A percentile compares a stretch with the other conserved stretches of the same genome.
Evolutionary conservation across 192 early-diverging fungal species (phyloP).

Genomic region (Rhizoclosmatium sp.): DNA sequence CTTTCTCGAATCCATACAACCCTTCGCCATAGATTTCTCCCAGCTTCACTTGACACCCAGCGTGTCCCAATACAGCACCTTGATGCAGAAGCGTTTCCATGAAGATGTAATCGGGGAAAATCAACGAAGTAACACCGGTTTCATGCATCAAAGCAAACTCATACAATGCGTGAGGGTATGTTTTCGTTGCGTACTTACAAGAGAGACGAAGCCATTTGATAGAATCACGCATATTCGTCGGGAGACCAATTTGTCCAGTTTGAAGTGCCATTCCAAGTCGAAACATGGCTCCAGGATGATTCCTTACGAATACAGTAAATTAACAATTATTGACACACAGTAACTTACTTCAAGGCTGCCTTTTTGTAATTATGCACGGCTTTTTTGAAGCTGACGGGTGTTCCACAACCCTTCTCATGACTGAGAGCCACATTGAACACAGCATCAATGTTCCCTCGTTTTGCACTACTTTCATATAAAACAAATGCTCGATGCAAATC

Average conservation of each 20-base stretch:
- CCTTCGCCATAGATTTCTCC: slow-evolving; percentile 84
- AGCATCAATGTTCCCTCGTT: slow-evolving; percentile 76
- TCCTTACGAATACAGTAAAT: slow-evolving; percentile 23
- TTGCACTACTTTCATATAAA: slow-evolving; percentile 73
- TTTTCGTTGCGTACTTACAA: slow-evolving; percentile 71
- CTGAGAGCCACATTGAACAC: slow-evolving; percentile 76
- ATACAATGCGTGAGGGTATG: slow-evolving; percentile 78
- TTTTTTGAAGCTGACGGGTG: slow-evolving; percentile 62
- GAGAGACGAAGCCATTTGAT: slow-evolving; percentile 84
- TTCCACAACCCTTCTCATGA: slow-evolving; percentile 76
- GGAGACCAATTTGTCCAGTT: slow-evolving; percentile 74
- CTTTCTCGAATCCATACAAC: slow-evolving; percentile 69
- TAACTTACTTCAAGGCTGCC: slow-evolving; percentile 46
- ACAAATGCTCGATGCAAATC: slow-evolving; percentile 70
- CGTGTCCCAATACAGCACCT: slow-evolving; percentile 77
- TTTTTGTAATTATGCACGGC: slow-evolving; percentile 78
- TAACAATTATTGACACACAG: not conserved
- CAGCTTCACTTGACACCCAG: slow-evolving; percentile 78
- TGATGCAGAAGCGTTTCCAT: slow-evolving; percentile 76
- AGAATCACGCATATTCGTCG: slow-evolving; percentile 75
- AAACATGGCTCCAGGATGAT: slow-evolving; percentile 67
- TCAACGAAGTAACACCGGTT: slow-evolving; percentile 69
- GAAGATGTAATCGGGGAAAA: slow-evolving; percentile 79
- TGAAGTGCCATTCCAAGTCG: slow-evolving; percentile 81
- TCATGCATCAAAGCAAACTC: slow-evolving; percentile 83